Base-by-base conservation (phyloP, 495 filamentous ascomycete species). In the Glonium stellatum region DNA sequence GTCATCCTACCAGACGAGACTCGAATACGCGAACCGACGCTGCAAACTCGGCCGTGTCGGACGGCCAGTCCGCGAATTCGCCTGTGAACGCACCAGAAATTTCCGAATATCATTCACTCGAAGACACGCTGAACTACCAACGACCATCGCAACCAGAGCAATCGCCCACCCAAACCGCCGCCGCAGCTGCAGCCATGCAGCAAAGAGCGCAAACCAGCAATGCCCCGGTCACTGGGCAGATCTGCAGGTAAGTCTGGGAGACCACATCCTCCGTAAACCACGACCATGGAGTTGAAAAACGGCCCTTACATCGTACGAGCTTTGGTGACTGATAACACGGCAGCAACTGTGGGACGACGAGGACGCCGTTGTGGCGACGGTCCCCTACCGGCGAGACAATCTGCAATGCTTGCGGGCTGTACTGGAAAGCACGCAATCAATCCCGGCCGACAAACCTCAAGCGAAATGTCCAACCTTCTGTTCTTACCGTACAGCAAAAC, bases 361-460 rank as follows among this genome's bases (percentile, higher is more conserved):
- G 83, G 64, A 99, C 93, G 13, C 93, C 93, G 27, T 79, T 99
- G 53, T 99, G 93, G 93, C 84, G 93, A 61, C 83, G 93, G 59
- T 95, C 92, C 1, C 95, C 92, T 0, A 86, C 88, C 54, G 93
- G 93, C 42, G 86, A 88, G 47, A 96, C 89, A 52, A 97, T 99
- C 41, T 99, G 93, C 75, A 99, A 99, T 74, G 93, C 93, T 12
- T 99, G 93, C 69, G 93, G 93, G 22, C 80, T 99, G 6, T 99
- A 99, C 71, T 75, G 87, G 50, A 99, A 97, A 71, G 90, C 91
- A 21, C 83, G 93, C 46, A 97, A 99, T 69, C 85, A 90, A 59
- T 81, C 85, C 60, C 85, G 93, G 42, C 93, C 93, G 2, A 91
- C 87, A 2, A 96, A 90, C 71, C 78, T 96, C 54, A 96, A 95